Evolutionary conservation across 345 rosid genomes (phyloP), one percentile per base, ranked within the genome.

Genomic region (Kernera saxatilis): DNA sequence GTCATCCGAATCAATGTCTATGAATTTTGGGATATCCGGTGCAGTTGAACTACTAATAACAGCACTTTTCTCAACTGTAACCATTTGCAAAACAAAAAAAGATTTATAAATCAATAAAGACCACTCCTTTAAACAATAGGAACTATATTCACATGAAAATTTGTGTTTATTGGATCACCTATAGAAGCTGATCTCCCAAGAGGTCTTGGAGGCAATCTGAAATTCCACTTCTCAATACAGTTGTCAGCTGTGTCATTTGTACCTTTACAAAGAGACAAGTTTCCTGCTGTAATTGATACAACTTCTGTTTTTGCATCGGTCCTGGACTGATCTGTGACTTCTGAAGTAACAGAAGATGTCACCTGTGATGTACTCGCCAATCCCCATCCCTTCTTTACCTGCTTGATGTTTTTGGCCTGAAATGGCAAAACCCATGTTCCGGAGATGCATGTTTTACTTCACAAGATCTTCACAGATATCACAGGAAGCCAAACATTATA

Each of bases 1-100:
- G 72, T 67, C 49, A 64, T 89, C 87, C 4, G 80, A 74, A 76
- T 93, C 98, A 48, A 93, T 91, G 79, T 93, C 80, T 3, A 73
- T 51, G 70, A 79, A 77, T 36, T 79, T 84, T 2, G 76, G 80
- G 41, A 76, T 79, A 75, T 72, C 73, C 23, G 79, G 75, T 32
- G 23, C 62, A 55, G 36, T 64, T 25, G 51, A 79, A 37, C 60
- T 71, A 68, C 76, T 80, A 48, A 57, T 22, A 69, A 75, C 52
- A 40, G 26, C 64, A 55, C 56, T 66, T 71, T 74, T 81, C 76
- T 72, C 83, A 43, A 66, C 91, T 83, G 74, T 41, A 77, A 75
- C 50, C 66, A 77, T 78, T 73, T 61, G 18, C 69, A 44, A 12
- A 61, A 13, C 8, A 19, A 14, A 46, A 2, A 13, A 37, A 5